phyloP scores from a whole-genome alignment of 2,329 filamentous ascomycete genomes.

The Beauveria sp. region DNA sequence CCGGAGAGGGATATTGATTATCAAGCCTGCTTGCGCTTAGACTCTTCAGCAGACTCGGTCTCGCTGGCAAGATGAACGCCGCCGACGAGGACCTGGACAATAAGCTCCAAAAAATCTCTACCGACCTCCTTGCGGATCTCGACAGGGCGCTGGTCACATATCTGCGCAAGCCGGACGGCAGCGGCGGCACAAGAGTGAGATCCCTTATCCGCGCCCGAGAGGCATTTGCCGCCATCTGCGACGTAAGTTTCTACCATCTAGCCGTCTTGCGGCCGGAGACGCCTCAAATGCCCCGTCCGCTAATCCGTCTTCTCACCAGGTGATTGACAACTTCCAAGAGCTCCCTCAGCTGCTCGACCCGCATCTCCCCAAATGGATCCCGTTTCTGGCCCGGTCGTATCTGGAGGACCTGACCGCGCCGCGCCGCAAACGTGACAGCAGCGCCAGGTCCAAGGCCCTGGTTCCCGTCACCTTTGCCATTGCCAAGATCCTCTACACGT shows the following conservation, averaged over 20 bases:
- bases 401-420: conserved; percentile 53
- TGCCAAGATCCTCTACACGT: conserved; percentile 72
- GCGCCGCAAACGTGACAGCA: conserved; percentile 17
- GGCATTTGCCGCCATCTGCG: conserved; percentile 37
- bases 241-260: conserved; percentile 27
- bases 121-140: conserved; percentile 52
- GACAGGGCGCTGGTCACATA: conserved; percentile 44
- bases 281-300: not conserved
- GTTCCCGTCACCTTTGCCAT: conserved; percentile 61
- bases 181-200: conserved; percentile 34
- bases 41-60: not conserved
- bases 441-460: conserved; percentile 33
- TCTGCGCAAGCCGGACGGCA: conserved; percentile 42
- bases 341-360: conserved; percentile 88
- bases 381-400: conserved; percentile 67
- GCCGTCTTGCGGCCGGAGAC: not conserved
- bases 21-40: not conserved
- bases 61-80: conserved; percentile 44
- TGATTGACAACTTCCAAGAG: conserved; percentile 87
- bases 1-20: not conserved
- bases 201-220: conserved; percentile 43
- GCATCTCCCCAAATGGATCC: conserved; percentile 68
- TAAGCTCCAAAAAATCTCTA: conserved; percentile 53
- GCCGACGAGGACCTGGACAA: conserved; percentile 53
- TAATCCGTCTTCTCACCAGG: conserved; percentile 26